A percentile compares a stretch with the other conserved stretches of the same genome.
These are phyloP conservation scores for Pyricularia sp. DNA, from an alignment of 2,329 filamentous ascomycete species.

Conservation along the genomic window DNA sequence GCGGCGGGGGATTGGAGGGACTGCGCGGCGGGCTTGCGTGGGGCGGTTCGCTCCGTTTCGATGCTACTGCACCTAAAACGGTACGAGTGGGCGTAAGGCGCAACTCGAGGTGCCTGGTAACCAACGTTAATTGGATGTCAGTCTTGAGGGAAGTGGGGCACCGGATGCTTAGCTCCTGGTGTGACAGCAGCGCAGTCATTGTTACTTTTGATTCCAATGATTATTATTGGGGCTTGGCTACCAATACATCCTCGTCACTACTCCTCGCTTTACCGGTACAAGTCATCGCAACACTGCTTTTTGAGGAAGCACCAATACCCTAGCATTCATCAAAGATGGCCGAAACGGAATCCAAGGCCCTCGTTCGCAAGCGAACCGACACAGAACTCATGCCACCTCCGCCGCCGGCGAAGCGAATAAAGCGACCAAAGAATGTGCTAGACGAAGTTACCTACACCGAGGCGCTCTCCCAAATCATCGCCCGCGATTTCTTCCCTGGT, in stretches of 20 bases:
- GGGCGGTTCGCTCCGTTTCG: not conserved
- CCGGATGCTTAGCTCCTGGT: not conserved
- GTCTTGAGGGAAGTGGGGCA: not conserved
- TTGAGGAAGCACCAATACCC: not conserved
- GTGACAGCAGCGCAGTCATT: not conserved
- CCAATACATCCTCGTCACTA: not conserved
- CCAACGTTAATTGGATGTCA: not conserved
- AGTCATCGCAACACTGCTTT: not conserved
- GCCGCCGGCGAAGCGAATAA: constrained; percentile 77
- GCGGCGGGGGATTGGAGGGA: not conserved
- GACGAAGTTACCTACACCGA: constrained; percentile 93
- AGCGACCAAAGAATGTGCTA: constrained; percentile 76
- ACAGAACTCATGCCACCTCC: constrained; percentile 80
- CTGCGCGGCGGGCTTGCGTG: not conserved
- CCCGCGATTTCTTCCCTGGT: constrained; percentile 92
- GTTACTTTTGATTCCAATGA: not conserved
- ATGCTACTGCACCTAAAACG: not conserved
- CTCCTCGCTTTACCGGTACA: not conserved
- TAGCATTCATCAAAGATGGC: not conserved
- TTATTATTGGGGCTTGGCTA: not conserved
- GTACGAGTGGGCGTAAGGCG: not conserved
- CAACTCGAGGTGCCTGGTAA: not conserved
- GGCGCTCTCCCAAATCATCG: constrained; percentile 86
- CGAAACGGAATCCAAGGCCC: constrained; percentile 37
- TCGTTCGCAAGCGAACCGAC: constrained; percentile 60